Base-by-base conservation (phyloP, 2,329 filamentous ascomycete genomes). In the Zopfia rhizophila region DNA sequence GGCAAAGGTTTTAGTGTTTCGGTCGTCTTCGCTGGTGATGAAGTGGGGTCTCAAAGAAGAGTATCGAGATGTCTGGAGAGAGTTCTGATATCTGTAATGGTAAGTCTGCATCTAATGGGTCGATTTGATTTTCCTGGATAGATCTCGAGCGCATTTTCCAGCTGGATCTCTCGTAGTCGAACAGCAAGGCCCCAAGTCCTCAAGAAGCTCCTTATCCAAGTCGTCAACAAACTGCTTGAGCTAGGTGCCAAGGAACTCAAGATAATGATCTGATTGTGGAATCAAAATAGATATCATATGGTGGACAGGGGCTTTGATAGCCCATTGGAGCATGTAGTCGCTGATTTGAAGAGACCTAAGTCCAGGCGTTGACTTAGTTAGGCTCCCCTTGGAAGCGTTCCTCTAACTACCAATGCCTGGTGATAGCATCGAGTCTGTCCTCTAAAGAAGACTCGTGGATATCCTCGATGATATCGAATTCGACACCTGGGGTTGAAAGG, bases 161-260 rank as follows among this genome's bases (percentile, higher is more conserved):
- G 5, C 27, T 22, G 30, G 36, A 28, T 13, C 13, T 13, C 13
- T 35, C 21, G 31, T 8, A 43, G 17, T 43, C 39, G 39, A 43
- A 43, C 3, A 43, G 22, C n/a, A 43, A 22, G 30, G 39, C 39
- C 4, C 39, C 39, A 43, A 19, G 29, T 43, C 39, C 21, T 43
- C 39, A 8, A 35, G 19, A 3, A 43, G 29, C 12, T 35, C 29
- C 12, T 11, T 14, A 16, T 10, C 13, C 4, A 36, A 4, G 5
- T 21, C 5, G 3, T 4, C 29, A 16, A 17, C 29, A 21, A 25
- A 30, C 6, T 27, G n/a, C 6, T 43, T 31, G 5, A 43, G 31
- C 21, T 30, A 29, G 11, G 39, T 31, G 5, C 17, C 39, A 16
- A 43, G 31, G 16, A 35, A 43, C 11, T 43, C 39, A 16, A 36